A percentile compares a stretch with the other conserved stretches of the same genome.
These are phyloP conservation scores for Metschnikowia lachancei DNA, from an alignment of 805 yeast genomes.

Conservation along the genomic window DNA sequence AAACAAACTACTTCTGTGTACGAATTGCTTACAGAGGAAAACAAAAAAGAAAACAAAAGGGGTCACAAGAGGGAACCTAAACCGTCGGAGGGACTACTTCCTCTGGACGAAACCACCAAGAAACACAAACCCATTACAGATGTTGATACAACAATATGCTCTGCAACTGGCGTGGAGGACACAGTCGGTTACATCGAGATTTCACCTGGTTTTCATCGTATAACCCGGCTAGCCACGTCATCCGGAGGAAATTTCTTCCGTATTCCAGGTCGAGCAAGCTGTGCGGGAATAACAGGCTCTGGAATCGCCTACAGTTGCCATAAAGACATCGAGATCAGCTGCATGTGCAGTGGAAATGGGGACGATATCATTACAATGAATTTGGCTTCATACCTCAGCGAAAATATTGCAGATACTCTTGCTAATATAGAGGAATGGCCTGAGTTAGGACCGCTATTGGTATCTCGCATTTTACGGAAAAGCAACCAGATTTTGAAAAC, in stretches of 20 bases:
- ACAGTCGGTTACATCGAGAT: constrained; percentile 44
- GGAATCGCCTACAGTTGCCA: constrained; percentile 31
- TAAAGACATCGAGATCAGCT: constrained; percentile 26
- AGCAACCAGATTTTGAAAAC: constrained; percentile 12
- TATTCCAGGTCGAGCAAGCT: constrained; percentile 49
- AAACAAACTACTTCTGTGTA: too few species aligned
- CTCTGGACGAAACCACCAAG: too few species aligned
- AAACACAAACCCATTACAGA: neutral
- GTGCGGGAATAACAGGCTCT: constrained; percentile 52
- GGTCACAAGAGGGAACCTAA: too few species aligned
- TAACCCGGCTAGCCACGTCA: constrained; percentile 33
- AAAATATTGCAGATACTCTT: constrained; percentile 17
- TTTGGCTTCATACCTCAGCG: constrained; percentile 30
- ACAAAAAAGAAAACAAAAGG: too few species aligned
- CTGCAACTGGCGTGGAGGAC: constrained; percentile 29
- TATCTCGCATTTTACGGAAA: constrained; percentile 16
- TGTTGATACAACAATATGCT: neutral
- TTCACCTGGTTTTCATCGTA: neutral
- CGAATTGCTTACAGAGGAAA: too few species aligned
- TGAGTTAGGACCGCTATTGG: constrained; percentile 22
- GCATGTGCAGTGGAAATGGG: constrained; percentile 55
- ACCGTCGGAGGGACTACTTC: too few species aligned
- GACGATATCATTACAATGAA: constrained; percentile 50
- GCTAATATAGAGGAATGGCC: constrained; percentile 15
- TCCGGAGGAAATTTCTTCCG: constrained; percentile 57